Evolutionary conservation across 352 stramenopile species (phyloP).

Genomic region (Pythium biforme): DNA sequence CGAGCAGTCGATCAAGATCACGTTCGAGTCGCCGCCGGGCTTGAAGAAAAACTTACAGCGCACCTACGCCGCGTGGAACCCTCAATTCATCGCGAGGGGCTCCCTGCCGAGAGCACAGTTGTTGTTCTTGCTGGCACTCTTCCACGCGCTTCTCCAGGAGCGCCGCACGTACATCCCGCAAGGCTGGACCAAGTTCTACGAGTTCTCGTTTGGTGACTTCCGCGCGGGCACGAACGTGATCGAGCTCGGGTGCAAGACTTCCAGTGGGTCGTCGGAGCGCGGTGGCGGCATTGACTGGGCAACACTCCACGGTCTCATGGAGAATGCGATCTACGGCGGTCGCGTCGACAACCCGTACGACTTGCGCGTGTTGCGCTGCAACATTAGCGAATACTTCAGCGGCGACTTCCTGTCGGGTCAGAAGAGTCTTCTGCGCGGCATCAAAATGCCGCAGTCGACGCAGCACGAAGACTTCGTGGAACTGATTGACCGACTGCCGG

Average conservation of each 20-base stretch:
- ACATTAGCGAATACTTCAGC: constrained; percentile 88
- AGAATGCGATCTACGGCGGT: constrained; percentile 95
- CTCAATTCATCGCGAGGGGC: constrained; percentile 64
- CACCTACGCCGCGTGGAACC: constrained; percentile 87
- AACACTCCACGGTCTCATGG: constrained; percentile 93
- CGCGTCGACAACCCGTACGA: constrained; percentile 94
- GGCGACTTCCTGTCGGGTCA: constrained; percentile 69
- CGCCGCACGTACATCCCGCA: constrained; percentile 93
- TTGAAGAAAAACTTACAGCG: constrained; percentile 96
- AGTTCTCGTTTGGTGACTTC: constrained; percentile 94
- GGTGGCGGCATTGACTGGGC: constrained; percentile 80
- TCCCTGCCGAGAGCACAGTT: constrained; percentile 52
- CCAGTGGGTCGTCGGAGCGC: constrained; percentile 11
- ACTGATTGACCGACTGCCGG: constrained; percentile 71
- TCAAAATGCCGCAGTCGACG: constrained; percentile 69
- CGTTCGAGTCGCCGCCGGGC: constrained; percentile 93
- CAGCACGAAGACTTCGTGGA: constrained; percentile 67
- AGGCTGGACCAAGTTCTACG: constrained; percentile 96
- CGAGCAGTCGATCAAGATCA: constrained; percentile 93
- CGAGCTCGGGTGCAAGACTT: constrained; percentile 58
- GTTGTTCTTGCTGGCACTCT: constrained; percentile 89
- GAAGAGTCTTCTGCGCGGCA: constrained; percentile 52
- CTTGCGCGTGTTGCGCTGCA: constrained; percentile 86
- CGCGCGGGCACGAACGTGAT: constrained; percentile 92
- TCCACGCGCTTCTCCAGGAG: constrained; percentile 88